Evolutionary conservation across 495 filamentous ascomycete species (phyloP), one percentile per base, ranked within the genome.

Genomic region (Tuber magnatum): DNA sequence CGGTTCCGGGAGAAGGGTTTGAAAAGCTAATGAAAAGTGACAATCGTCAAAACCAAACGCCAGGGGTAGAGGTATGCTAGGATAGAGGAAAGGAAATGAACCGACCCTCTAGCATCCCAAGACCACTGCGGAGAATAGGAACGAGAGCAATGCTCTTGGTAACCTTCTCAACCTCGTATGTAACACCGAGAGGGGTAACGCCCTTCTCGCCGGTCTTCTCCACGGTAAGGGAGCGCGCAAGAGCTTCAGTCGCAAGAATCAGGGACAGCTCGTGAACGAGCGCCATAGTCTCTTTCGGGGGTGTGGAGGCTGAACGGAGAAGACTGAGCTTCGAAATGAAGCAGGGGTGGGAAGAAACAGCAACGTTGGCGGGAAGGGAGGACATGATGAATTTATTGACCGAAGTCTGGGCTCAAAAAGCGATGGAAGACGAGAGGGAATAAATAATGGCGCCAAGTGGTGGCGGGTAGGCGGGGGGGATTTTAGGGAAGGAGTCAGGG

Each of bases 311-410:
- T 35, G 92, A 95, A 69, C 94, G 90, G 22, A 98, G 90, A 84
- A 93, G 92, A 51, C 91, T 93, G 80, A 98, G 90, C 86, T 98
- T 98, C 77, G 92, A 92, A 72, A 88, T 85, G 20, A 97, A 87
- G 83, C 93, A 97, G 39, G 94, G 94, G 81, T 98, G 94, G 39
- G 85, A 86, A 32, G 93, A 97, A 83, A 97, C 84, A 83, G 94
- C 93, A 72, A 95, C 90, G 82, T 93, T 94, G 42, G 87, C 72
- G 24, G 90, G 91, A 44, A 92, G 85, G 71, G 74, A 69, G n/a
- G 83, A 73, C 35, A 74, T 28, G 81, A 35, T 65, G n/a, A 10
- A 28, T 69, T 32, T 14, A 28, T 44, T 24, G 65, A 32, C 32
- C 28, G 69, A 40, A 35, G 41, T 24, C 39, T 65, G 20, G 35